A percentile compares a stretch with the other conserved stretches of the same genome.
These are phyloP conservation scores for Botrytis tulipae DNA, from an alignment of 2,329 filamentous ascomycete species.

Conservation along the genomic window DNA sequence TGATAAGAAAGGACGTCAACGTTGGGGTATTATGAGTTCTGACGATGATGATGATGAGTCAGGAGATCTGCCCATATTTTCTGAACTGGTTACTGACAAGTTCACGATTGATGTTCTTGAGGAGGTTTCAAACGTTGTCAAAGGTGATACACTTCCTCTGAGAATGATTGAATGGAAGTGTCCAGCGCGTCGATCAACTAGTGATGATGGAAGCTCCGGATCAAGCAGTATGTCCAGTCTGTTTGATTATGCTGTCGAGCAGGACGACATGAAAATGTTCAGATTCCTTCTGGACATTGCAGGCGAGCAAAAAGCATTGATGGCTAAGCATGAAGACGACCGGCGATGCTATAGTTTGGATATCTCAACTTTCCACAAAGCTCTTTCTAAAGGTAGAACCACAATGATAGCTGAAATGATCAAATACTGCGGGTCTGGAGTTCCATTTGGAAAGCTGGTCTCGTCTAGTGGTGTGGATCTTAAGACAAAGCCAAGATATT, in stretches of 20 bases:
- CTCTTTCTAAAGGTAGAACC: slow-evolving; percentile 50
- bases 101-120: slow-evolving; percentile 78
- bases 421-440: slow-evolving; percentile 62
- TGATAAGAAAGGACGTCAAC: slow-evolving; percentile 25
- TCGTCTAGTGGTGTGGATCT: slow-evolving; percentile 63
- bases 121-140: slow-evolving; percentile 65
- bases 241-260: slow-evolving; percentile 29
- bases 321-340: slow-evolving; percentile 31
- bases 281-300: slow-evolving; percentile 35
- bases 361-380: slow-evolving; percentile 44
- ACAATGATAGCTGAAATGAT: slow-evolving; percentile 64
- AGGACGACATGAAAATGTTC: slow-evolving; percentile 32
- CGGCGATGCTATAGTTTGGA: slow-evolving; percentile 35
- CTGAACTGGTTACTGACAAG: slow-evolving; percentile 59
- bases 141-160: slow-evolving; percentile 59
- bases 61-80: slow-evolving; percentile 46
- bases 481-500: slow-evolving; percentile 65
- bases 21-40: slow-evolving; percentile 48
- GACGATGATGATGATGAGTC: slow-evolving; percentile 33
- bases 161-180: slow-evolving; percentile 48
- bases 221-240: background rate
- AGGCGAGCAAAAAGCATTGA: slow-evolving; percentile 31
- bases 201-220: slow-evolving; percentile 31
- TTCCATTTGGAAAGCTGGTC: slow-evolving; percentile 66
- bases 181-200: slow-evolving; percentile 35